A percentile compares a stretch with the other conserved stretches of the same genome.
Conservation (phyloP, 257 asterid species). For the Fraxinus excelsior region DNA sequence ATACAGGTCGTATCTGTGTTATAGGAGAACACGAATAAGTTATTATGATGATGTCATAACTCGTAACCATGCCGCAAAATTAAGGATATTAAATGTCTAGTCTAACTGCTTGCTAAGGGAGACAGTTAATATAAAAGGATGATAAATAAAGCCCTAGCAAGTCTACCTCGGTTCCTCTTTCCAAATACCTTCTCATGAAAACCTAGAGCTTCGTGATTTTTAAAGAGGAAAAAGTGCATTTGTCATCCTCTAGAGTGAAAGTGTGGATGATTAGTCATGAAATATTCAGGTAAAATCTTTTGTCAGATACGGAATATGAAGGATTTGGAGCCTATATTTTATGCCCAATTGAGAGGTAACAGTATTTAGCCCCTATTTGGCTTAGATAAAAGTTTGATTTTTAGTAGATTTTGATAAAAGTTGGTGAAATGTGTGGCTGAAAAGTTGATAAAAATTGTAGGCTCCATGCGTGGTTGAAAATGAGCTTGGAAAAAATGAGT, state of each 20-base stretch:
- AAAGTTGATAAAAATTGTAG: no score
- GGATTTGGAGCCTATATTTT: constrained; percentile 6
- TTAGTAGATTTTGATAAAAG: no score
- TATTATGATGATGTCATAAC: constrained; percentile 10
- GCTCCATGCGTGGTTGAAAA: no score
- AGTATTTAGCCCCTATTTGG: background rate
- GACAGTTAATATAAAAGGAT: constrained; percentile 4
- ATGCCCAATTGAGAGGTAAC: background rate
- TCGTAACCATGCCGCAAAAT: constrained; percentile 9
- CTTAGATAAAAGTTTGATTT: no score
- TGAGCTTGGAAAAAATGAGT: no score
- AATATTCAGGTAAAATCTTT: constrained; percentile 2
- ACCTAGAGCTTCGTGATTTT: constrained; percentile 11
- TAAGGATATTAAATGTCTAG: constrained; percentile 5
- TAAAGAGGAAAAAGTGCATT: background rate
- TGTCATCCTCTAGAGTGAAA: constrained; percentile 17
- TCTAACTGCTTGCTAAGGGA: background rate
- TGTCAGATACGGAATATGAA: constrained; percentile 5
- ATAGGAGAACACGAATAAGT: constrained; percentile 16
- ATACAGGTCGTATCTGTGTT: constrained; percentile 66
- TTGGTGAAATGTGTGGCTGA: no score
- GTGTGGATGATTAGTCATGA: constrained; percentile 2
- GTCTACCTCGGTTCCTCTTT: constrained; percentile 18
- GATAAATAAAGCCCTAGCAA: constrained; percentile 10
- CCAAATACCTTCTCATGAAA: constrained; percentile 10